Conservation (phyloP, 2,329 filamentous ascomycete species). For the Colletotrichum echinochloae region DNA sequence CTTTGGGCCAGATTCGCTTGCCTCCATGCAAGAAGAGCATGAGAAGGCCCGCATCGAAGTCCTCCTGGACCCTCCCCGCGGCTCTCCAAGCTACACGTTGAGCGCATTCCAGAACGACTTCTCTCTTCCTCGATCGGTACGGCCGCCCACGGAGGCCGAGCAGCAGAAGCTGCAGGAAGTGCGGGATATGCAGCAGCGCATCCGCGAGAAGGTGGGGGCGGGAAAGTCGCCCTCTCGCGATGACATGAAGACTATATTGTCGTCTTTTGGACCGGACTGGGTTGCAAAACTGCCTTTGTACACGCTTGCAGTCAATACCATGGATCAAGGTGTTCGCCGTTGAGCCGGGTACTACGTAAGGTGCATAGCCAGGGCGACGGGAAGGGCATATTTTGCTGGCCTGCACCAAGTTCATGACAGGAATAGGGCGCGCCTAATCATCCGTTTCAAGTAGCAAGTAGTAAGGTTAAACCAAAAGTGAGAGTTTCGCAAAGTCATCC, state of each 20-base stretch:
- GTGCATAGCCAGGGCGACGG: too few relatives aligned
- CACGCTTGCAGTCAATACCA: conserved; percentile 17
- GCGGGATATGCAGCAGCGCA: conserved; percentile 1
- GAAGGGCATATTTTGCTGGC: neutral
- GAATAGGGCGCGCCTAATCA: neutral
- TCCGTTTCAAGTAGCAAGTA: neutral
- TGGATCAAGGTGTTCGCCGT: conserved; percentile 20
- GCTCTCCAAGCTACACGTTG: neutral
- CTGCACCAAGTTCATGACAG: neutral
- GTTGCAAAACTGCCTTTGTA: neutral
- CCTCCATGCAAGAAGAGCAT: neutral
- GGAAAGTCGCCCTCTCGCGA: neutral
- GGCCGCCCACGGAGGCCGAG: conserved; percentile 1
- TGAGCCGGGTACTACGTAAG: neutral
- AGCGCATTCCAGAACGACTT: neutral
- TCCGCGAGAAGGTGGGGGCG: neutral
- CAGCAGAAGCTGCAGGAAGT: neutral
- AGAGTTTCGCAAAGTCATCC: neutral
- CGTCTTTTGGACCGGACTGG: conserved; percentile 4
- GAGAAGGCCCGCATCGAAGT: neutral
- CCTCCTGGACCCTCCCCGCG: conserved; percentile 2
- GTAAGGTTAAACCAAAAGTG: neutral
- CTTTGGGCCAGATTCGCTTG: neutral
- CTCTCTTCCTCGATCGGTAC: neutral
- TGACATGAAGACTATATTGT: conserved; percentile 8